Conservation (phyloP, 2,329 filamentous ascomycete genomes). For the Fusarium sp. region DNA sequence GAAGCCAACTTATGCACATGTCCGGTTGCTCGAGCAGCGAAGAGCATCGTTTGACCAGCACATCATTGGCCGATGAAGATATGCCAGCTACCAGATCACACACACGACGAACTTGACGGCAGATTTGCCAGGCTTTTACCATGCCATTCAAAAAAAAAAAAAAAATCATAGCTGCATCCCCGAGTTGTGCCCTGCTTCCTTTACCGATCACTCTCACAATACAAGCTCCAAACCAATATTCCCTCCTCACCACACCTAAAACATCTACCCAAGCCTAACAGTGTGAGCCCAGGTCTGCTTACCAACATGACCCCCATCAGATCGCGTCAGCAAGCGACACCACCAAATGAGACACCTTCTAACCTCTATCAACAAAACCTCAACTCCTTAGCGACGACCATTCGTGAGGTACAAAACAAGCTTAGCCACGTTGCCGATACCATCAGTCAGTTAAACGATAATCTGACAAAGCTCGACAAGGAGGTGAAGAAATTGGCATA, state of each 20-base stretch:
- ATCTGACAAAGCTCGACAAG: neutral
- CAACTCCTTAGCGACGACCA: neutral
- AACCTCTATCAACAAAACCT: neutral
- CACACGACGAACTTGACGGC: neutral
- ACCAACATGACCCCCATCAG: neutral
- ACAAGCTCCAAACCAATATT: neutral
- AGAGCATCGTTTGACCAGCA: neutral
- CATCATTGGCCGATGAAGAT: neutral
- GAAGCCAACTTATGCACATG: neutral
- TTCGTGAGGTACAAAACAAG: neutral
- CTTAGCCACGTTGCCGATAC: neutral
- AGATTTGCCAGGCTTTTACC: neutral
- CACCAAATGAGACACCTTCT: neutral
- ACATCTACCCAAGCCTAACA: neutral
- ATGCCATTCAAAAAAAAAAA: neutral
- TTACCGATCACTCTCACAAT: too few relatives aligned
- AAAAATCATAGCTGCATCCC: neutral
- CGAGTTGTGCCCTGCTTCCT: neutral
- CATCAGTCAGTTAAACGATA: neutral
- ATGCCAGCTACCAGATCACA: neutral
- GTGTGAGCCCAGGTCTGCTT: accelerated
- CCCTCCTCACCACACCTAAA: neutral
- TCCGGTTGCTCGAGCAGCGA: neutral
- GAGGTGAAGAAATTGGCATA: neutral
- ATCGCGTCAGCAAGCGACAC: neutral